Evolutionary conservation across 1,284 basidiomycete genomes (phyloP).

Genomic region (Agaricales sp.): DNA sequence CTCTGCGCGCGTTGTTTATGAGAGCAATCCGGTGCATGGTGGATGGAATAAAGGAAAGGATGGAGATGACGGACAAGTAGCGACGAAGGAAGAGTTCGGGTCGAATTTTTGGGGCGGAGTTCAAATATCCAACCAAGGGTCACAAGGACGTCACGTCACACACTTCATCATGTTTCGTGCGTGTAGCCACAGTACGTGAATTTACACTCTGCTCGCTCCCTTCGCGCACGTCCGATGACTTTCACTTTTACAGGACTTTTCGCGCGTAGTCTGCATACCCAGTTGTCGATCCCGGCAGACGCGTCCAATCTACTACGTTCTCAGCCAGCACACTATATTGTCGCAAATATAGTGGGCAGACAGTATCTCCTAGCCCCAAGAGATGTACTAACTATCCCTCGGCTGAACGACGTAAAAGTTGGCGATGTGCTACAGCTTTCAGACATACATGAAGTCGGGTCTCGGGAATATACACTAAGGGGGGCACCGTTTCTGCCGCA

Average conservation of each 20-base stretch:
- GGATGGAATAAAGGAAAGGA: constrained; percentile 32
- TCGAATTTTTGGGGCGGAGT: constrained; percentile 23
- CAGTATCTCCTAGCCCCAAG: constrained; percentile 84
- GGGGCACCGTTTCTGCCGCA: constrained; percentile 55
- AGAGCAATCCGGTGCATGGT: constrained; percentile 85
- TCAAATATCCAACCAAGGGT: not conserved
- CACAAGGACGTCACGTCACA: not conserved
- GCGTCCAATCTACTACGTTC: constrained; percentile 65
- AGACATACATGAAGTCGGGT: constrained; percentile 89
- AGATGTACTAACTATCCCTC: constrained; percentile 89
- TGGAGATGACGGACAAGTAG: constrained; percentile 19
- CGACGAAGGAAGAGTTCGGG: constrained; percentile 18
- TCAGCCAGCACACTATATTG: constrained; percentile 81
- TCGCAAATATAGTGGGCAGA: constrained; percentile 82
- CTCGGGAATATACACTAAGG: constrained; percentile 88
- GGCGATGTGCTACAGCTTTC: constrained; percentile 82
- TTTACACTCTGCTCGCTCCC: too few relatives aligned
- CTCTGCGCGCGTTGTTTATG: constrained; percentile 72
- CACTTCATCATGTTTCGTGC: not conserved
- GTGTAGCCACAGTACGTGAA: not conserved
- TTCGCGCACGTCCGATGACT: too few relatives aligned
- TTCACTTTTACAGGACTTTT: not conserved
- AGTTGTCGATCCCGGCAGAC: not conserved
- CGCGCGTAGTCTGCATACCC: not conserved
- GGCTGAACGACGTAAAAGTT: constrained; percentile 70